Evolutionary conservation across 768 basidiomycete species (phyloP), one percentile per base, ranked within the genome.

Genomic region (Rhodosporidiobolus odoratus): DNA sequence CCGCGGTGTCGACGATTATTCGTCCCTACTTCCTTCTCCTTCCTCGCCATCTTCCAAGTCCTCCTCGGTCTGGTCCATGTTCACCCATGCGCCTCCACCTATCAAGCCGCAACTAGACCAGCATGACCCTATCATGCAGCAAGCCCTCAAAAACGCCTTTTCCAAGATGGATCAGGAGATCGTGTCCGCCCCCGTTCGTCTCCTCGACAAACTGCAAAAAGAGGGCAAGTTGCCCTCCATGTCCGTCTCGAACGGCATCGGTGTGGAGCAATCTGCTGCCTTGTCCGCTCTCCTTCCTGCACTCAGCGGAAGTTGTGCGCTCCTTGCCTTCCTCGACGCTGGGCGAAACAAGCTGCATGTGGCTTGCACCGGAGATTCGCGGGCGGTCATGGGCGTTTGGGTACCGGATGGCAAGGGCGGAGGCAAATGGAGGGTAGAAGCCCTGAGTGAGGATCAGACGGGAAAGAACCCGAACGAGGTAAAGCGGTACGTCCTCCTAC

Each of bases 391-490:
- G 30, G 96, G 96, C 27, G 85, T 91, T 45, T 94, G 90, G 89
- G 87, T 91, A 72, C 84, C 86, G 60, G 83, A 65, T 84, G 7
- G 80, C 79, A 81, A 83, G 62, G 90, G 90, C 17, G 66, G 65
- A 38, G 69, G 73, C 7, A 83, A 82, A 62, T 99, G 96, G 96
- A 85, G 87, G 56, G 89, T 93, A 38, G 92, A 96, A 78, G 91
- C 91, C n/a, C 83, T 99, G 71, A 91, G 86, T 37, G 92, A 97
- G 79, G 96, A 98, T 78, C 94, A 97, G 82, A 97, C 94, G 12
- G 96, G 92, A 47, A 86, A 91, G 74, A 97, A 92, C 78, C 87
- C 85, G 23, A 88, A 85, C 56, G 96, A 99, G 80, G 81, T 89
- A 34, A 84, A 84, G 78, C 86, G 93, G 94, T 93, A 75, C 60